A percentile compares a stretch with the other conserved stretches of the same genome.
Conservation (phyloP, 139 green algal genomes). For the Chlamydomonas applanata region DNA sequence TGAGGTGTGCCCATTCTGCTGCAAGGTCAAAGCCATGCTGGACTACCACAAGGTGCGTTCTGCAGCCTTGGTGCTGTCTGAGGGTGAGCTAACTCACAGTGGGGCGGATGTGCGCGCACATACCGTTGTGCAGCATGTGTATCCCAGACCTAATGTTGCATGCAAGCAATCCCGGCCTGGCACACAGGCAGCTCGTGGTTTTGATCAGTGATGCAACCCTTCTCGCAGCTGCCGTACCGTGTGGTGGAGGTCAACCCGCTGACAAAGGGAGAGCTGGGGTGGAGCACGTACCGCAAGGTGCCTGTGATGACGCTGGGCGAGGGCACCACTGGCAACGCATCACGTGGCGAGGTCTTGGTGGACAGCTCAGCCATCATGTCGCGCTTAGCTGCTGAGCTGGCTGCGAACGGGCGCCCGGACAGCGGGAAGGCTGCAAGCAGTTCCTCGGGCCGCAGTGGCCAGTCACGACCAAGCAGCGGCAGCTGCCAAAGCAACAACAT, state of each 20-base stretch:
- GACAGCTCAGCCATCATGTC: slow-evolving; percentile 87
- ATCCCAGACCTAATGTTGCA: too few species aligned
- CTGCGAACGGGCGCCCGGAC: slow-evolving; percentile 10
- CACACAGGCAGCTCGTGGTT: too few species aligned
- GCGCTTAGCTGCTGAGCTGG: slow-evolving; percentile 62
- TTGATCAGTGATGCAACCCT: too few species aligned
- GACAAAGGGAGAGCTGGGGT: slow-evolving; percentile 92
- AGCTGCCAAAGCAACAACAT: background rate
- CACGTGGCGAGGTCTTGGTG: slow-evolving; percentile 62
- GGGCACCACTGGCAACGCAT: too few species aligned
- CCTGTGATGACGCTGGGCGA: background rate
- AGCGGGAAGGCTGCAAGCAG: slow-evolving; percentile 13
- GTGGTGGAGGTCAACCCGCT: slow-evolving; percentile 96
- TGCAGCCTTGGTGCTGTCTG: background rate
- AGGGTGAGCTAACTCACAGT: too few species aligned
- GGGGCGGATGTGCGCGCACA: too few species aligned
- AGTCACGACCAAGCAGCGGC: slow-evolving; percentile 12
- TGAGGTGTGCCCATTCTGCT: slow-evolving; percentile 98
- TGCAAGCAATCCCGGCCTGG: too few species aligned
- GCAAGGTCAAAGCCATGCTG: slow-evolving; percentile 95
- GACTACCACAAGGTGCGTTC: slow-evolving; percentile 84
- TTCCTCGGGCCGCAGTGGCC: background rate
- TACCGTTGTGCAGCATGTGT: too few species aligned
- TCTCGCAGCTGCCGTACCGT: slow-evolving; percentile 84
- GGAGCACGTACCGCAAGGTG: slow-evolving; percentile 81